Base-by-base conservation (phyloP, 257 asterid genomes). In the Scutellaria minor region DNA sequence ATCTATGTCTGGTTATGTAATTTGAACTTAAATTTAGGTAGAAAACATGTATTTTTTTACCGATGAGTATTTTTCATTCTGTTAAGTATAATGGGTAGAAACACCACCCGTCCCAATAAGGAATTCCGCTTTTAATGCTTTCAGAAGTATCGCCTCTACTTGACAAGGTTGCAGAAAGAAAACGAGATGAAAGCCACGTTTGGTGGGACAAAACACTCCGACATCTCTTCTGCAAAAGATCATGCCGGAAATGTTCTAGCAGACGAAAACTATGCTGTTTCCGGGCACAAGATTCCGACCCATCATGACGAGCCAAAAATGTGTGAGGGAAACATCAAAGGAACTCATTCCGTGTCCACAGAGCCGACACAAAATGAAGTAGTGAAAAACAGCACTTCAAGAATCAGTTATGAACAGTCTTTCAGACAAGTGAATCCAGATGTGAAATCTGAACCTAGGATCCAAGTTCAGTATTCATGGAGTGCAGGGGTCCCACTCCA, bases 101-200 rank as follows among this genome's bases (percentile, higher is more conserved):
- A 31, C 37, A 31, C 37, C 35, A 27, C 60, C 27, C 41, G 9
- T 46, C 42, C 48, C 69, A 31, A 31, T 76, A 51, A 70, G 6
- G 56, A 60, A 27, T 58, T 83, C 66, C 72, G 5, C 73, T 70
- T 53, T 56, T 22, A 22, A 42, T 77, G 64, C 47, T 84, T 76
- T 57, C 90, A 93, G 97, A 93, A 93, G 82, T 93, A 93, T 58
- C 85, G 98, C 22, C 96, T 90, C 68, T 93, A 90, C 89, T 79
- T 93, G 83, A 87, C 75, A 72, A 75, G 97, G 70, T 78, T 89
- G 80, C 96, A 85, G 85, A 91, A 86, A 64, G 96, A 87, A 57
- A 82, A 83, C 14, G 96, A 89, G 76, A 22, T 76, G 9, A 85
- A 83, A 72, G 73, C 84, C 48, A 64, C 87, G 20, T 75, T 80